These are phyloP conservation scores for Dothistroma septosporum DNA, from an alignment of 2,329 filamentous ascomycete genomes.

Conservation along the genomic window DNA sequence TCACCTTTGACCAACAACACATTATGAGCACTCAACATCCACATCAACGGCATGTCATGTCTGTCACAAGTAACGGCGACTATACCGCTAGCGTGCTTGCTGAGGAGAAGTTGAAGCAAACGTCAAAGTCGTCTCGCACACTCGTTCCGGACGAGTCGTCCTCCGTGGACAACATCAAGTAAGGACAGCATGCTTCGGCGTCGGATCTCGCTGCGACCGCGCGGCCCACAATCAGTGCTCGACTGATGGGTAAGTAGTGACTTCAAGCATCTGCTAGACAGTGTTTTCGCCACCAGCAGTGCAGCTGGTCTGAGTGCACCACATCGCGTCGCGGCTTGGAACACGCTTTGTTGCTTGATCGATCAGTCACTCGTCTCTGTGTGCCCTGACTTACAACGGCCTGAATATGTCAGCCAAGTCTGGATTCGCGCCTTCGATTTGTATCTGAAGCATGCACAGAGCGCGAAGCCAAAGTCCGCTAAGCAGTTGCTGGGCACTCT, in stretches of 20 bases:
- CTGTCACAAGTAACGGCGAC: background rate
- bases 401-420: conserved; percentile 35
- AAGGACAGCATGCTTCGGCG: conserved; percentile 14
- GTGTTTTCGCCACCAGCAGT: conserved; percentile 22
- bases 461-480: conserved; percentile 46
- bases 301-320: conserved; percentile 25
- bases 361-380: conserved; percentile 38
- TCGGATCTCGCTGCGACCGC: background rate
- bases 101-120: conserved; percentile 14
- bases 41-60: background rate
- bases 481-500: conserved; percentile 44
- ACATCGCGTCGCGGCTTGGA: conserved; percentile 46
- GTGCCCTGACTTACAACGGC: conserved; percentile 22
- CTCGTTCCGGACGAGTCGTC: conserved; percentile 11
- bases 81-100: conserved; percentile 6
- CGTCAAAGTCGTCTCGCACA: conserved; percentile 19
- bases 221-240: conserved; percentile 1
- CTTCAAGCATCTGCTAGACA: conserved; percentile 18
- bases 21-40: background rate
- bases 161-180: conserved; percentile 16
- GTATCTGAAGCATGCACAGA: conserved; percentile 42
- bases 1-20: background rate
- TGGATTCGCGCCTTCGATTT: conserved; percentile 40
- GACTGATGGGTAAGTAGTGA: conserved; percentile 27
- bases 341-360: conserved; percentile 44